phyloP scores from a whole-genome alignment of 2,329 filamentous ascomycete species.

The Curvularia eragrostidis region DNA sequence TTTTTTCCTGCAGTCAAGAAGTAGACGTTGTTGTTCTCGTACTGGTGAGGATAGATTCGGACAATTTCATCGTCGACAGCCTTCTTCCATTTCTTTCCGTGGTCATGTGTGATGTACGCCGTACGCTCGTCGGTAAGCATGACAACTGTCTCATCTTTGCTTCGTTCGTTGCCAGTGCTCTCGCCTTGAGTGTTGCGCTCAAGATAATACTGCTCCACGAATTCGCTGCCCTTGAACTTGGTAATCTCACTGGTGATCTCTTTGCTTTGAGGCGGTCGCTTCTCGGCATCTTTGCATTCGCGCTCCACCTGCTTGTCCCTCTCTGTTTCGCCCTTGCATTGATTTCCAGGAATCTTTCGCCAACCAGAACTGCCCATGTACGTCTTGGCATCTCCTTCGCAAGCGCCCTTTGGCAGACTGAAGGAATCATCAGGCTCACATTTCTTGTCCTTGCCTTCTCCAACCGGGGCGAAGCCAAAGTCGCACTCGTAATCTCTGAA shows the following conservation, averaged over 20 bases:
- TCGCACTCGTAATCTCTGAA: conserved; percentile 90
- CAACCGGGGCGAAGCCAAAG: conserved; percentile 75
- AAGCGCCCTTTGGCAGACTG: conserved; percentile 72
- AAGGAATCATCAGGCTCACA: conserved; percentile 72
- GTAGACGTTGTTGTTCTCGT: conserved; percentile 85
- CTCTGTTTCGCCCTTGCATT: conserved; percentile 54
- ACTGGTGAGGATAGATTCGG: conserved; percentile 76
- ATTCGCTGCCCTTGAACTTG: conserved; percentile 66
- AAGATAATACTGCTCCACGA: conserved; percentile 72
- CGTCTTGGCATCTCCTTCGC: conserved; percentile 72
- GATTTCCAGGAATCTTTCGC: conserved; percentile 78
- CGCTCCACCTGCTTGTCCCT: conserved; percentile 67
- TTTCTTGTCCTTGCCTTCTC: conserved; percentile 61
- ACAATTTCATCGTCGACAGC: conserved; percentile 73
- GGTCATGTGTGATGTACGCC: conserved; percentile 79
- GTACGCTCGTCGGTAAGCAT: conserved; percentile 65
- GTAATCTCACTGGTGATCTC: conserved; percentile 68
- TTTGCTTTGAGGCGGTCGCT: conserved; percentile 66
- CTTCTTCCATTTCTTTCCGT: conserved; percentile 86
- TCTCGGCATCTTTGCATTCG: conserved; percentile 69
- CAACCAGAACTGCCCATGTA: conserved; percentile 90
- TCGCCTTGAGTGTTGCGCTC: conserved; percentile 71
- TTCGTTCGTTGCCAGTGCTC: conserved; percentile 70
- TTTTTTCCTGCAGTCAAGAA: conserved; percentile 74
- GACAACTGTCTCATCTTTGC: conserved; percentile 75